A percentile compares a stretch with the other conserved stretches of the same genome.
Evolutionary conservation across 2,329 filamentous ascomycete genomes (phyloP).

Genomic region (Tolypocladium paradoxum): DNA sequence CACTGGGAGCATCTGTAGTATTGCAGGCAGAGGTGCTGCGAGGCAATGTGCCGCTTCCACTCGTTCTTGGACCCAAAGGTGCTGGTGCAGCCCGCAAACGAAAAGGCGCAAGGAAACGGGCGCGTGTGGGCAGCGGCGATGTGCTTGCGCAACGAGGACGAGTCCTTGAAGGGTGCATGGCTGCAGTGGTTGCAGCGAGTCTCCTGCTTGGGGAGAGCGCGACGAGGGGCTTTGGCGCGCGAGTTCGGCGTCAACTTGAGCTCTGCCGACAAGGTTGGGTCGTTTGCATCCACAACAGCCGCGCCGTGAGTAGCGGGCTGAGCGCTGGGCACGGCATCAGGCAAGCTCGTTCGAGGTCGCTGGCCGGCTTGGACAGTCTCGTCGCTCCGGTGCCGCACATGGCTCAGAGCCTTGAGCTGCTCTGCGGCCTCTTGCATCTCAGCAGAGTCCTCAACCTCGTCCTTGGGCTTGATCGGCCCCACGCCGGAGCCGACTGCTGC

Average conservation of each 20-base stretch:
- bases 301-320: slow-evolving; percentile 19
- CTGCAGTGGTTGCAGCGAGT: slow-evolving; percentile 51
- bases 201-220: slow-evolving; percentile 47
- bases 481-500: slow-evolving; percentile 8
- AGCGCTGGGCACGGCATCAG: slow-evolving; percentile 22
- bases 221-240: slow-evolving; percentile 31
- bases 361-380: slow-evolving; percentile 21
- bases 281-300: slow-evolving; percentile 19
- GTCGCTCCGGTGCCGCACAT: slow-evolving; percentile 46
- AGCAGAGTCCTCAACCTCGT: slow-evolving; percentile 46
- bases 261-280: slow-evolving; percentile 12
- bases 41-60: slow-evolving; percentile 91
- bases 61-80: slow-evolving; percentile 92
- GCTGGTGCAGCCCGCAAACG: slow-evolving; percentile 70
- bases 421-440: slow-evolving; percentile 61
- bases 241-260: slow-evolving; percentile 13
- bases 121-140: slow-evolving; percentile 58
- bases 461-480: slow-evolving; percentile 19
- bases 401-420: slow-evolving; percentile 54
- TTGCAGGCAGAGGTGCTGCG: slow-evolving; percentile 69
- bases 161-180: slow-evolving; percentile 56
- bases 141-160: slow-evolving; percentile 54
- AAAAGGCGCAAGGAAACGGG: slow-evolving; percentile 78
- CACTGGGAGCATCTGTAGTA: slow-evolving; percentile 56
- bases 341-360: slow-evolving; percentile 26